Conservation (phyloP, 2,329 filamentous ascomycete species). For the Calonectria pseudoreteaudii region DNA sequence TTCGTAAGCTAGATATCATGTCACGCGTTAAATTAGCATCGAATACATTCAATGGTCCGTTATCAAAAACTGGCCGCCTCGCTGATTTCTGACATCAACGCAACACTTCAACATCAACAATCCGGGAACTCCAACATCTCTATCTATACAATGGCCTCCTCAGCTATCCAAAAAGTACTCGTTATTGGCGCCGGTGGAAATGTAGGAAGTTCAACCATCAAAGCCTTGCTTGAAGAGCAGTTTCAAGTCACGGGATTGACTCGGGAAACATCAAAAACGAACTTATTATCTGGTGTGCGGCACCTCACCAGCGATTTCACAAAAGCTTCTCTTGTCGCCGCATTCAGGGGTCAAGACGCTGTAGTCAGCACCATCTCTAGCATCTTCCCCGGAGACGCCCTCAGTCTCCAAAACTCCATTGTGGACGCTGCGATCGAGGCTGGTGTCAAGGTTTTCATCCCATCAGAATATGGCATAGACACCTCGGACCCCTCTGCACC, state of each 20-base stretch:
- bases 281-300: background rate
- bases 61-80: background rate
- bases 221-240: slow-evolving; percentile 2
- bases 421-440: background rate
- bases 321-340: background rate
- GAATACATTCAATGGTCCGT: background rate
- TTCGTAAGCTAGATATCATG: background rate
- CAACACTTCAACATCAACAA: background rate
- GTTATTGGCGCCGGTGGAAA: slow-evolving; percentile 20
- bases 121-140: background rate
- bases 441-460: background rate
- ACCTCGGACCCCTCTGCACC: background rate
- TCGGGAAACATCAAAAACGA: slow-evolving; percentile 1
- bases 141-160: background rate
- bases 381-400: background rate
- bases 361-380: slow-evolving; percentile 6
- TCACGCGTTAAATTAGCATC: background rate
- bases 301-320: slow-evolving; percentile 16
- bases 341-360: slow-evolving; percentile 13
- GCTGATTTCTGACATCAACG: background rate
- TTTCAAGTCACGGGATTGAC: slow-evolving; percentile 19
- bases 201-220: slow-evolving; percentile 10
- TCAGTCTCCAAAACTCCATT: background rate
- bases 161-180: slow-evolving; percentile 13
- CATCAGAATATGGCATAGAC: background rate